phyloP scores from a whole-genome alignment of 257 asterid genomes.

The Fraxinus quadrangulata region DNA sequence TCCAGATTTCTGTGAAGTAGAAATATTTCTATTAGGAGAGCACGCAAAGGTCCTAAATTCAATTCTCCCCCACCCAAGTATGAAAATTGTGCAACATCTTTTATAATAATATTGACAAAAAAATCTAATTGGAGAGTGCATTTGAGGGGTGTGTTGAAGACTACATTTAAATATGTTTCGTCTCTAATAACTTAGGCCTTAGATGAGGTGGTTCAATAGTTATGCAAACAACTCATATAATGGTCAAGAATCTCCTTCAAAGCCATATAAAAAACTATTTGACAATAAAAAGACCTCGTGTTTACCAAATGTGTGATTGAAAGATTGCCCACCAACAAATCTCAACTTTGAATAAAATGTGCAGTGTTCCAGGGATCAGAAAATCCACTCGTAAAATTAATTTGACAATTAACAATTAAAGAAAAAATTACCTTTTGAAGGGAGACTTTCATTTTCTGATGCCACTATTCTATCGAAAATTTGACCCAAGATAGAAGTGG shows the following conservation, averaged over 20 bases:
- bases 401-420: not conserved
- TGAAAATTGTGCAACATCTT: not conserved
- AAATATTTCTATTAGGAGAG: not conserved
- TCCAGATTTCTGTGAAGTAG: slow-evolving; percentile 47
- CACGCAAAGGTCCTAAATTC: not conserved
- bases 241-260: not conserved
- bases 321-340: not conserved
- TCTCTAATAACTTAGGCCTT: not conserved
- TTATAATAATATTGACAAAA: not conserved
- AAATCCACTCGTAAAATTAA: not conserved
- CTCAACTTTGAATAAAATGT: not conserved
- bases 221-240: not conserved
- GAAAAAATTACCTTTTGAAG: slow-evolving; percentile 36
- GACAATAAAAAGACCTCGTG: not conserved
- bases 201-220: not conserved
- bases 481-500: slow-evolving; percentile 64
- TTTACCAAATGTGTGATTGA: not conserved
- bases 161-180: not conserved
- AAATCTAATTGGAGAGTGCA: no score
- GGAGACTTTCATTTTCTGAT: slow-evolving; percentile 32
- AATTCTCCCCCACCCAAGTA: not conserved
- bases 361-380: not conserved
- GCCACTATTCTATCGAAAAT: slow-evolving; percentile 47
- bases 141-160: no score
- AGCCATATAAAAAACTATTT: not conserved